These are phyloP conservation scores for Hortiboletus campestris DNA, from an alignment of 768 basidiomycete species.

Conservation along the genomic window DNA sequence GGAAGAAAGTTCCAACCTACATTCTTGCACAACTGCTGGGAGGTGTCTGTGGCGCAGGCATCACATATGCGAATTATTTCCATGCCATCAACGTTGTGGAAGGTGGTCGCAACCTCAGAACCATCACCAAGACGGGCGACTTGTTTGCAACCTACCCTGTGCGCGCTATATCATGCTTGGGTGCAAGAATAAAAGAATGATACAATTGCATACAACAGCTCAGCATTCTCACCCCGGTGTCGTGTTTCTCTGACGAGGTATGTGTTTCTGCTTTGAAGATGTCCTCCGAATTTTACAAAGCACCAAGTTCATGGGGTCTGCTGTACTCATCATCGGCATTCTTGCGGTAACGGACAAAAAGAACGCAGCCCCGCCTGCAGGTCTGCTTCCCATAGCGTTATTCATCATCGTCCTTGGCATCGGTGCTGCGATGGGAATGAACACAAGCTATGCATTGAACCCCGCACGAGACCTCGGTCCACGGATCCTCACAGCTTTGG, in stretches of 20 bases:
- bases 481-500: slow-evolving; percentile 60
- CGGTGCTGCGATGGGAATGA: slow-evolving; percentile 52
- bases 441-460: slow-evolving; percentile 62
- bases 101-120: slow-evolving; percentile 48
- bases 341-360: slow-evolving; percentile 51
- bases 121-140: slow-evolving; percentile 47
- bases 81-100: slow-evolving; percentile 61
- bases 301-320: slow-evolving; percentile 50
- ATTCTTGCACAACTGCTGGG: slow-evolving; percentile 59
- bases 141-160: slow-evolving; percentile 60
- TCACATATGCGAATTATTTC: slow-evolving; percentile 59
- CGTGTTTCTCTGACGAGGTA: slow-evolving; percentile 44
- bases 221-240: slow-evolving; percentile 37
- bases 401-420: slow-evolving; percentile 57
- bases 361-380: slow-evolving; percentile 47
- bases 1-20: slow-evolving; percentile 71
- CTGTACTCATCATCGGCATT: slow-evolving; percentile 49
- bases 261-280: neutral
- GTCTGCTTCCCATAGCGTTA: slow-evolving; percentile 51
- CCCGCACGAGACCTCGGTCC: slow-evolving; percentile 69
- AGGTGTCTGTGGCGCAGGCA: slow-evolving; percentile 48
- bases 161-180: slow-evolving; percentile 10
- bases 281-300: neutral
- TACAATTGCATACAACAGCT: slow-evolving; percentile 15
- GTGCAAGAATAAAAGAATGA: neutral